phyloP scores from a whole-genome alignment of 768 basidiomycete species.

The Kwoniella heveanensis region DNA sequence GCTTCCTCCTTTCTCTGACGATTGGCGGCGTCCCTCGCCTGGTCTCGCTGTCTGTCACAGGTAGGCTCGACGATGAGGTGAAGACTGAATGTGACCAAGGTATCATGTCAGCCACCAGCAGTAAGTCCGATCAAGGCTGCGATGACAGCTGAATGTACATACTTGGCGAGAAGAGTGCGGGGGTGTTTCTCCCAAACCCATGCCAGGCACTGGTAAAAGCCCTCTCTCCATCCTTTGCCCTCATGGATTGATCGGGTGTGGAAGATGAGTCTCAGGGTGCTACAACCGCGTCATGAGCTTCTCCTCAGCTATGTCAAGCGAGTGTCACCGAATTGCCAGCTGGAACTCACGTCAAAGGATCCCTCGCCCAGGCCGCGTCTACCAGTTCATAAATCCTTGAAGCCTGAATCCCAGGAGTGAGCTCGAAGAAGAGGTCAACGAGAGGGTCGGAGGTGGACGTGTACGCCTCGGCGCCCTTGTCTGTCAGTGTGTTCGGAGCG shows the following conservation, averaged over 20 bases:
- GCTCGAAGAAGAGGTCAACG: constrained; percentile 34
- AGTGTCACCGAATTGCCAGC: too few species aligned
- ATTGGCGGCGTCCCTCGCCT: constrained; percentile 10
- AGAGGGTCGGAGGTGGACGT: constrained; percentile 20
- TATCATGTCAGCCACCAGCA: not conserved
- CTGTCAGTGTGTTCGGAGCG: constrained; percentile 21
- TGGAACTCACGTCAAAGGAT: constrained; percentile 55
- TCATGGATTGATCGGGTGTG: constrained; percentile 70
- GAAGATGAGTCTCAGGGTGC: constrained; percentile 72
- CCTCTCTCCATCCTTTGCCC: constrained; percentile 63
- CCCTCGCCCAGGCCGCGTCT: constrained; percentile 63
- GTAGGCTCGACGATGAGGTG: constrained; percentile 62
- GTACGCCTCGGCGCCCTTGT: constrained; percentile 31
- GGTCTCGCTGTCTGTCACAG: constrained; percentile 39
- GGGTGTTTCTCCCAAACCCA: constrained; percentile 73
- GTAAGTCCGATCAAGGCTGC: too few species aligned
- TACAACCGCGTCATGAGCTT: not conserved
- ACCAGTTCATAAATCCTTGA: constrained; percentile 53
- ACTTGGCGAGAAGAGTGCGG: constrained; percentile 68
- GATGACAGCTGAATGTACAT: constrained; percentile 9
- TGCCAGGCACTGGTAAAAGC: constrained; percentile 66
- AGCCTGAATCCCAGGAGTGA: constrained; percentile 16
- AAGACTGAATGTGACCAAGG: constrained; percentile 51
- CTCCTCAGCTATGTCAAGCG: not conserved
- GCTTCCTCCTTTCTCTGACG: constrained; percentile 12